phyloP scores from a whole-genome alignment of 768 basidiomycete genomes.

The Tylopilus sp. region DNA sequence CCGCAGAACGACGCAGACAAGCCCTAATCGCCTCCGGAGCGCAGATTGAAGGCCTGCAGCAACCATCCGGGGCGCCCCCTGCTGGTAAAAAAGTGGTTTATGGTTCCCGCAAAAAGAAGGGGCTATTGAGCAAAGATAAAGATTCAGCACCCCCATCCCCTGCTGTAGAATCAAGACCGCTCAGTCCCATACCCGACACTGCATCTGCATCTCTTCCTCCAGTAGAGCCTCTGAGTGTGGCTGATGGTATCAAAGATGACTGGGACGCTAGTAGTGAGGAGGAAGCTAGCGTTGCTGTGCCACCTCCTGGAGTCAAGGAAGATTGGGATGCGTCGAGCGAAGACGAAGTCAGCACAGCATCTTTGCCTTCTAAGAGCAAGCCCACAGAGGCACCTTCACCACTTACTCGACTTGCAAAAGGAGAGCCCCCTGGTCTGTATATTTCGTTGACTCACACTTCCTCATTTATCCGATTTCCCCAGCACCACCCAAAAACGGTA shows the following conservation, averaged over 20 bases:
- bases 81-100: slow-evolving; percentile 74
- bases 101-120: slow-evolving; percentile 80
- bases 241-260: slow-evolving; percentile 43
- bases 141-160: slow-evolving; percentile 40
- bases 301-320: slow-evolving; percentile 42
- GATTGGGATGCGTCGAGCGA: slow-evolving; percentile 72
- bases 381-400: slow-evolving; percentile 6
- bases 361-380: slow-evolving; percentile 15
- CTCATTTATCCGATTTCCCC: background rate
- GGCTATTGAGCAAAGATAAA: slow-evolving; percentile 43
- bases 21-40: slow-evolving; percentile 88
- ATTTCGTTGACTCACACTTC: background rate
- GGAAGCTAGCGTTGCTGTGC: slow-evolving; percentile 30
- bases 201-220: slow-evolving; percentile 26
- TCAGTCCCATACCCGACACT: slow-evolving; percentile 33
- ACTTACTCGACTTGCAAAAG: slow-evolving; percentile 1
- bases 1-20: slow-evolving; percentile 86
- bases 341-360: slow-evolving; percentile 40
- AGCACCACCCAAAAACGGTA: slow-evolving; percentile 9
- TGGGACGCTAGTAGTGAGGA: slow-evolving; percentile 52
- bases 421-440: slow-evolving; percentile 10
- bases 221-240: slow-evolving; percentile 24
- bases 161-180: slow-evolving; percentile 51
- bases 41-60: slow-evolving; percentile 85
- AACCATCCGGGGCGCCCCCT: slow-evolving; percentile 41